Evolutionary conservation across 73 alveolate genomes (phyloP).

Genomic region (Tetrahymena thermophila): DNA sequence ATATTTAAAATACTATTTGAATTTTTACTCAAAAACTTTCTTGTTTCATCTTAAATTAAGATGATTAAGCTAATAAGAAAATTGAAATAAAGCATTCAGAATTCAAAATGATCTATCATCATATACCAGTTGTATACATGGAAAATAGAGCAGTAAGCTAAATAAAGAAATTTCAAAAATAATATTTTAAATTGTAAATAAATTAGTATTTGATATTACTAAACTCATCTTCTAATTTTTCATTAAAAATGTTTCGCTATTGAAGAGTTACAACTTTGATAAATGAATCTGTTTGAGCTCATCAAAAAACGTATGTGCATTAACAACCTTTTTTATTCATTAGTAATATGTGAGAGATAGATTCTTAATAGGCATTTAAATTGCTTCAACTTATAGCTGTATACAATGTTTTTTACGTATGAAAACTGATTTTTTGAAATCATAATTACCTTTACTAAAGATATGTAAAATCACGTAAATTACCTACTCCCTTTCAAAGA

Average conservation of each 20-base stretch:
- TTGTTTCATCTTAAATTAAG: constrained; percentile 31
- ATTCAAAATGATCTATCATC: constrained; percentile 41
- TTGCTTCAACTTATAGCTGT: constrained; percentile 10
- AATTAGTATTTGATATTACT: neutral
- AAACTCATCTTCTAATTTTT: constrained; percentile 31
- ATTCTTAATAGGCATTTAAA: neutral
- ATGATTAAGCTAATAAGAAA: constrained; percentile 15
- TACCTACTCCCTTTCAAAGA: constrained; percentile 13
- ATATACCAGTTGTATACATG: constrained; percentile 21
- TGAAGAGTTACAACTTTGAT: constrained; percentile 5
- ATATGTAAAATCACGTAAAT: neutral
- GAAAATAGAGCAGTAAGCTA: constrained; percentile 5
- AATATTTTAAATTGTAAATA: constrained; percentile 11
- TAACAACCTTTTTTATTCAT: constrained; percentile 4
- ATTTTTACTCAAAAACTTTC: constrained; percentile 19
- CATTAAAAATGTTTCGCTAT: constrained; percentile 27
- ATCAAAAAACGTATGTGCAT: constrained; percentile 20
- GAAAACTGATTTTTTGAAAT: constrained; percentile 17
- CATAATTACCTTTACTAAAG: constrained; percentile 1
- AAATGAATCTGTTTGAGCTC: constrained; percentile 23
- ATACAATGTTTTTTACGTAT: neutral
- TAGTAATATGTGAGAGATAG: neutral
- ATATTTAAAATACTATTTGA: neutral
- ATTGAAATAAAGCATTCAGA: neutral
- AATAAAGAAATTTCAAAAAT: neutral